A percentile compares a stretch with the other conserved stretches of the same genome.
Conservation (phyloP, 805 yeast species). For the Clavispora santaluciae region DNA sequence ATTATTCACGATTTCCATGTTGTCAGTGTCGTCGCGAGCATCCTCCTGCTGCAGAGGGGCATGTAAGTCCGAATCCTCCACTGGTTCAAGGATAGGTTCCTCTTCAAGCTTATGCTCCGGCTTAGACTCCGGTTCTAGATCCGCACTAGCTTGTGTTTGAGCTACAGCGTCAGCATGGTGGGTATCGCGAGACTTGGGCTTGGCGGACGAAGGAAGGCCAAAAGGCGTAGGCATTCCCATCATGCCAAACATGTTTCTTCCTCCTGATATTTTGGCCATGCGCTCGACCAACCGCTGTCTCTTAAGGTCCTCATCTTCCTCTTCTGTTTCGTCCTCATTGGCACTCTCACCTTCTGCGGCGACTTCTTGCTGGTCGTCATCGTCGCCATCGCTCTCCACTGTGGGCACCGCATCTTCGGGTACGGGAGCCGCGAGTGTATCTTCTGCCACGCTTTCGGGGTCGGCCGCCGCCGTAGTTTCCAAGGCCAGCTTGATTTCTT, state of each 20-base stretch:
- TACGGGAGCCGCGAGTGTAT: not conserved
- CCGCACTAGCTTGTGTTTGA: no score
- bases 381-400: conserved; percentile 13
- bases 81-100: no score
- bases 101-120: no score
- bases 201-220: conserved; percentile 20
- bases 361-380: conserved; percentile 9
- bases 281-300: conserved; percentile 78
- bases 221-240: conserved; percentile 48
- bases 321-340: conserved; percentile 44
- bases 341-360: conserved; percentile 29
- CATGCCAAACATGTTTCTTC: conserved; percentile 74
- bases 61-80: no score
- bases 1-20: not conserved
- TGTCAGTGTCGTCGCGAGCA: not conserved
- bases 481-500: not conserved
- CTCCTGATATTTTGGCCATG: conserved; percentile 95
- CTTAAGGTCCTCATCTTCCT: conserved; percentile 71
- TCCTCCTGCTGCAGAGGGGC: no score
- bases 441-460: not conserved
- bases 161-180: not conserved
- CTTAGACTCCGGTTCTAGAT: no score
- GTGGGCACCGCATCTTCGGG: conserved; percentile 3
- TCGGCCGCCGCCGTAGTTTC: not conserved
- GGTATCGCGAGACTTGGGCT: conserved; percentile 9